phyloP scores from a whole-genome alignment of 2,329 filamentous ascomycete genomes.

The Mycosphaerella arachidis region DNA sequence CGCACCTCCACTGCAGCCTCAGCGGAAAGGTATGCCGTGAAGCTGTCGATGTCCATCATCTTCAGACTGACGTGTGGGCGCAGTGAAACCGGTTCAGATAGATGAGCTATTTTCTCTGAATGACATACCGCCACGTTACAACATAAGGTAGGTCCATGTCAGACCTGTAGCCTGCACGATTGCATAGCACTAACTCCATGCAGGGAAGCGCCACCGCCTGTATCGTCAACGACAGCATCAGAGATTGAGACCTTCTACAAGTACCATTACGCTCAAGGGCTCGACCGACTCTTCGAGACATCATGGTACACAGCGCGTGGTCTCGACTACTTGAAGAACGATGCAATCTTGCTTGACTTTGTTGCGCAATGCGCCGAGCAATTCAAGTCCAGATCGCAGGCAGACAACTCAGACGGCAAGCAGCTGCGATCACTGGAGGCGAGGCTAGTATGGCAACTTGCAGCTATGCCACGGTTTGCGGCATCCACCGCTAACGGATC shows the following conservation, averaged over 20 bases:
- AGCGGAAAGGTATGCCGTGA: slow-evolving; percentile 27
- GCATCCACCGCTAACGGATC: slow-evolving; percentile 43
- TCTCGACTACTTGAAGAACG: slow-evolving; percentile 49
- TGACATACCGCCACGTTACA: slow-evolving; percentile 48
- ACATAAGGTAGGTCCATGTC: slow-evolving; percentile 3
- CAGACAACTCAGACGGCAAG: slow-evolving; percentile 17
- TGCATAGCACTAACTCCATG: background rate
- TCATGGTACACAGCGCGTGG: slow-evolving; percentile 68
- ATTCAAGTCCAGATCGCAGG: slow-evolving; percentile 27
- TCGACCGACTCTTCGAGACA: slow-evolving; percentile 75
- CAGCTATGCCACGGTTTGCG: slow-evolving; percentile 42
- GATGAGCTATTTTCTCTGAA: slow-evolving; percentile 67
- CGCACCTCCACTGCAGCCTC: slow-evolving; percentile 22
- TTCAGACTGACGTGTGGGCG: slow-evolving; percentile 8
- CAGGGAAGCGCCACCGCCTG: slow-evolving; percentile 34
- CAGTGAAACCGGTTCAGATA: slow-evolving; percentile 54
- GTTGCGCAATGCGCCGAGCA: slow-evolving; percentile 60
- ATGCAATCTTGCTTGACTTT: slow-evolving; percentile 59
- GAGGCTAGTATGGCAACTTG: slow-evolving; percentile 57
- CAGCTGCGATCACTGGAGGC: slow-evolving; percentile 51
- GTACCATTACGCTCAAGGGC: slow-evolving; percentile 68
- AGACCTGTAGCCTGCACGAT: background rate
- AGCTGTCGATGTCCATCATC: background rate
- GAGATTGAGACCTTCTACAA: slow-evolving; percentile 71
- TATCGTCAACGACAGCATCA: slow-evolving; percentile 49